phyloP scores from a whole-genome alignment of 805 yeast genomes.

The Kuraishia molischiana region DNA sequence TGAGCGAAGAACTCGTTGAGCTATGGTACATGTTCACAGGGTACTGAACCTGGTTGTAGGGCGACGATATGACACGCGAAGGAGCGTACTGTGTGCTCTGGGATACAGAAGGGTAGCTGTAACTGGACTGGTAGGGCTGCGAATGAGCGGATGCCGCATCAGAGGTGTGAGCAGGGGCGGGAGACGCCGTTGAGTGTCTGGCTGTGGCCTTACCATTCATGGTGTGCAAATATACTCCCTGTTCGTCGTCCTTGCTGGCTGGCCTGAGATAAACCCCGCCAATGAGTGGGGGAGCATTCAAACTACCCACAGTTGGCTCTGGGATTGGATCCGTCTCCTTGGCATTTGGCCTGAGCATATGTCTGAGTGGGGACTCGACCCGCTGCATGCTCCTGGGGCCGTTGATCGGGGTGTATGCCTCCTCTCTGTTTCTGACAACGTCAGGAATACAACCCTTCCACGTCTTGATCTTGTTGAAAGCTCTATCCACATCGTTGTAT shows the following conservation, averaged over 20 bases:
- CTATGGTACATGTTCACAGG: conserved; percentile 20
- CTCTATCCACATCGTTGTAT: conserved; percentile 83
- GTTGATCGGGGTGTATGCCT: conserved; percentile 63
- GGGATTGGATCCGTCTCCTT: conserved; percentile 67
- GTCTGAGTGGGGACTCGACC: conserved; percentile 77
- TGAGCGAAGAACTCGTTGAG: conserved; percentile 23
- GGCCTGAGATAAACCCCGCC: conserved; percentile 86
- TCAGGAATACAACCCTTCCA: conserved; percentile 99
- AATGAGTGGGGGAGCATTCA: conserved; percentile 87
- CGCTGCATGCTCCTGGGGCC: conserved; percentile 57
- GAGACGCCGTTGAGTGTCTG: neutral
- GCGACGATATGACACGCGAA: conserved; percentile 20
- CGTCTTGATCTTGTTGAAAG: conserved; percentile 89
- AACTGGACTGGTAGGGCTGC: neutral
- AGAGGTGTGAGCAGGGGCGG: conserved; percentile 1
- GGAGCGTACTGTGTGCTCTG: neutral
- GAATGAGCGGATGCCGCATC: neutral
- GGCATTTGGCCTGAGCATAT: conserved; percentile 68
- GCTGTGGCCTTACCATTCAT: neutral
- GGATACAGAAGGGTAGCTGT: neutral
- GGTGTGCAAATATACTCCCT: conserved; percentile 51
- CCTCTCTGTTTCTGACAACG: conserved; percentile 82
- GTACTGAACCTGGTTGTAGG: conserved; percentile 18
- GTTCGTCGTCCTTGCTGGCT: conserved; percentile 68
- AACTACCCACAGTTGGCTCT: conserved; percentile 70